Evolutionary conservation across 2,329 filamentous ascomycete species (phyloP).

Genomic region (Fusarium lyarnte): DNA sequence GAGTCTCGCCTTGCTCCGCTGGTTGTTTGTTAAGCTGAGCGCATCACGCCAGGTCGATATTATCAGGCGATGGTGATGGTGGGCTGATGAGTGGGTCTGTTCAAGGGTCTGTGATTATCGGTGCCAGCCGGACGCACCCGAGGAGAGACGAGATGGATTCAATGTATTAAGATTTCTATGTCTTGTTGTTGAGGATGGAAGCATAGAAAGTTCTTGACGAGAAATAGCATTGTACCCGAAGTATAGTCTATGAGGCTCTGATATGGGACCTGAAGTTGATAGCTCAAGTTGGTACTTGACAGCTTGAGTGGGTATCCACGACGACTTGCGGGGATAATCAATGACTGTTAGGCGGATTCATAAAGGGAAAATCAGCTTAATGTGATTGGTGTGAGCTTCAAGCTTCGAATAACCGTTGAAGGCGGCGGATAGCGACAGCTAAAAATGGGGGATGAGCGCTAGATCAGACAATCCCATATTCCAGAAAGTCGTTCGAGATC

Average conservation of each 20-base stretch:
- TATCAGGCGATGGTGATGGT: constrained; percentile 42
- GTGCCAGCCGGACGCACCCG: constrained; percentile 41
- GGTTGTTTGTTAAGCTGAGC: constrained; percentile 35
- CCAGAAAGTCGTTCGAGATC: constrained; percentile 23
- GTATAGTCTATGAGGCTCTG: background rate
- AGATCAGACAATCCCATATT: constrained; percentile 14
- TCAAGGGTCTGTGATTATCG: constrained; percentile 37
- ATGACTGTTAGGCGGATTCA: constrained; percentile 11
- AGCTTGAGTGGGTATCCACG: constrained; percentile 8
- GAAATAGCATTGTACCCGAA: background rate
- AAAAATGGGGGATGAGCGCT: background rate
- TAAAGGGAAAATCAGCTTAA: constrained; percentile 1
- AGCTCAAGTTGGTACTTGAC: background rate
- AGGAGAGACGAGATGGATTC: constrained; percentile 4
- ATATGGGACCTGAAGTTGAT: background rate
- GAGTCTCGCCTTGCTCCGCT: constrained; percentile 45
- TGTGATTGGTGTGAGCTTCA: constrained; percentile 22
- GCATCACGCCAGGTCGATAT: constrained; percentile 44
- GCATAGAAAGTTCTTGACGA: too few species aligned
- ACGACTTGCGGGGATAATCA: constrained; percentile 13
- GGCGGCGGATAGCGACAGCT: constrained; percentile 11
- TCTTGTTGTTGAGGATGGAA: rapidly evolving
- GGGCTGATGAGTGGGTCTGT: constrained; percentile 43
- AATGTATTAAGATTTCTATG: background rate
- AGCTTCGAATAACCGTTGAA: background rate